Conservation (phyloP, 768 basidiomycete genomes). For the Lyophyllum shimeji region DNA sequence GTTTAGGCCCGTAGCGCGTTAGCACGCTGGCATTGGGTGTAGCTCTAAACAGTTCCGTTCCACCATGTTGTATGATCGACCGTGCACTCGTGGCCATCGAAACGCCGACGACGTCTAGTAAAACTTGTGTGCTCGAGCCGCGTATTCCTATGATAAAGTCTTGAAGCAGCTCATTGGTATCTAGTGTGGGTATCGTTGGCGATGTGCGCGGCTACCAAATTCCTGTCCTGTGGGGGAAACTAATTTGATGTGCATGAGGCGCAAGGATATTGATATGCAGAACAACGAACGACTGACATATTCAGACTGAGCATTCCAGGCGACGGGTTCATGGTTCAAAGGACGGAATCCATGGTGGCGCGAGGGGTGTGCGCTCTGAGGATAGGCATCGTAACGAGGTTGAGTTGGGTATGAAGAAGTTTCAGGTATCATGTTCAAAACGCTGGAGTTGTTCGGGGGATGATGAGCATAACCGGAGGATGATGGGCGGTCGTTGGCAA, state of each 20-base stretch:
- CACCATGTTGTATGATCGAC: background rate
- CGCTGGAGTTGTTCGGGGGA: slow-evolving; percentile 36
- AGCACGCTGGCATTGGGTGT: background rate
- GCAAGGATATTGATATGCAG: background rate
- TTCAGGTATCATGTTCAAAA: slow-evolving; percentile 62
- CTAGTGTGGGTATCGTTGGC: slow-evolving; percentile 42
- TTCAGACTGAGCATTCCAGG: slow-evolving; percentile 59
- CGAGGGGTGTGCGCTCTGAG: slow-evolving; percentile 36
- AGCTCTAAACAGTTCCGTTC: background rate
- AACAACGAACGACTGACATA: slow-evolving; percentile 49
- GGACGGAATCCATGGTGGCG: slow-evolving; percentile 50
- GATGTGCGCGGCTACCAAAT: slow-evolving; percentile 34
- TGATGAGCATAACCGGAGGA: slow-evolving; percentile 46
- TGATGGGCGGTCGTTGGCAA: slow-evolving; percentile 32
- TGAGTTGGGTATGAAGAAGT: slow-evolving; percentile 48
- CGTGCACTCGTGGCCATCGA: background rate
- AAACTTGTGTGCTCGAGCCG: background rate
- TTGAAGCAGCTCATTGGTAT: slow-evolving; percentile 34
- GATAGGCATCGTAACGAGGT: slow-evolving; percentile 55
- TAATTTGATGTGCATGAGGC: slow-evolving; percentile 17
- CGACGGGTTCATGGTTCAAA: slow-evolving; percentile 46
- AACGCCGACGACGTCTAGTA: slow-evolving; percentile 2
- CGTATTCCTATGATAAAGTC: background rate
- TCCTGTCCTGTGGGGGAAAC: slow-evolving; percentile 33
- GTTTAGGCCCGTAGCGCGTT: background rate